Conservation (phyloP, 2,329 filamentous ascomycete species). For the Colletotrichum viniferum region DNA sequence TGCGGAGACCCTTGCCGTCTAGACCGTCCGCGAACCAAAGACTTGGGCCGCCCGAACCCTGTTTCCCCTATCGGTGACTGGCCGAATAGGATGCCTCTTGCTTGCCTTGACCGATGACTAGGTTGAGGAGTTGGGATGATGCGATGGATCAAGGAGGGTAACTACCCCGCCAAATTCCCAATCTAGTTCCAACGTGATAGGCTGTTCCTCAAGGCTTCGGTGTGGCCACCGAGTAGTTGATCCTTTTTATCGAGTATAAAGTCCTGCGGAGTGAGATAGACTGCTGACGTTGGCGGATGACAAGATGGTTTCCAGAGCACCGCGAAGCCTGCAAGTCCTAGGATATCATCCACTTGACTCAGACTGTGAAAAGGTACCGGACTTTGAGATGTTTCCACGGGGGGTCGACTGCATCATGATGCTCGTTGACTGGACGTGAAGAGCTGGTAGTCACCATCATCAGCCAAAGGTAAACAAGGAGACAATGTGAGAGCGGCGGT, state of each 20-base stretch:
- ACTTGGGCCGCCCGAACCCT: background rate
- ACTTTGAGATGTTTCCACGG: background rate
- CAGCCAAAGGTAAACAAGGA: background rate
- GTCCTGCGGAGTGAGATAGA: background rate
- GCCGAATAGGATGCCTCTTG: background rate
- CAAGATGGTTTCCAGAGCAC: background rate
- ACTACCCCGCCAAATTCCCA: background rate
- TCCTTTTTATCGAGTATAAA: background rate
- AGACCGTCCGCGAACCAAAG: background rate
- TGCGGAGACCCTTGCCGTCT: background rate
- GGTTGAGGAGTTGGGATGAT: background rate
- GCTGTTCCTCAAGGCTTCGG: background rate
- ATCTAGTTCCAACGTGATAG: background rate
- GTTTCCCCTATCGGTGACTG: background rate
- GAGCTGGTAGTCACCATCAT: background rate
- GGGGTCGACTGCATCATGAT: background rate
- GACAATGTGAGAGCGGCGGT: background rate
- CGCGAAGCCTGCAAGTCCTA: background rate
- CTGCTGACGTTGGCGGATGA: background rate
- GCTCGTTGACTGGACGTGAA: background rate
- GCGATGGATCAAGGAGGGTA: background rate
- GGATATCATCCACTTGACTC: background rate
- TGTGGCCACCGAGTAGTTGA: background rate
- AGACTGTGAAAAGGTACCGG: background rate
- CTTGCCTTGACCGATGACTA: conserved; percentile 2